These are phyloP conservation scores for Paecilomyces variotii DNA, from an alignment of 2,329 filamentous ascomycete species.

Conservation along the genomic window DNA sequence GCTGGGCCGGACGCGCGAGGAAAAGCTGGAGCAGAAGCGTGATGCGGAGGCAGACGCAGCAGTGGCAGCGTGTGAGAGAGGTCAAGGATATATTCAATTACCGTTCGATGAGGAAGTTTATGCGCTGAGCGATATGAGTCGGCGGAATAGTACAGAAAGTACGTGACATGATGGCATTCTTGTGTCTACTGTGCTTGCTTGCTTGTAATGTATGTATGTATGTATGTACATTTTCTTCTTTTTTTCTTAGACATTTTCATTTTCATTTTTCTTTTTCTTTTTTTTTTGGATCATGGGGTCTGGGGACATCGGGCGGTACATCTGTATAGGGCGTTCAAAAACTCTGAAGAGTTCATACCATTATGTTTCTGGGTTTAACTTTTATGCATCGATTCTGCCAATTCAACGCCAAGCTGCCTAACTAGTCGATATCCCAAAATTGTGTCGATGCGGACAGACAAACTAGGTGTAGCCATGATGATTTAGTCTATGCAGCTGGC, in stretches of 20 bases:
- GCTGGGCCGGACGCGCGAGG: background rate
- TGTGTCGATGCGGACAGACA: too few relatives aligned
- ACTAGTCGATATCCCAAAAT: too few relatives aligned
- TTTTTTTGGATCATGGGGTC: too few relatives aligned
- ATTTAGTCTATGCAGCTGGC: too few relatives aligned
- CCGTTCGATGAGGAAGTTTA: background rate
- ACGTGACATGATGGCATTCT: background rate
- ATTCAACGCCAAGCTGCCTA: too few relatives aligned
- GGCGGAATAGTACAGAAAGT: background rate
- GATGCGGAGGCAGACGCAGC: background rate
- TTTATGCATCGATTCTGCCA: too few relatives aligned
- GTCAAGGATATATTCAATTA: background rate
- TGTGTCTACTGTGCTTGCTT: background rate
- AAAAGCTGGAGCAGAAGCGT: background rate
- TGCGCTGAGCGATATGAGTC: background rate
- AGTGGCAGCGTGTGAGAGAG: background rate
- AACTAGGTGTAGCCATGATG: too few relatives aligned
- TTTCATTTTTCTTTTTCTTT: background rate
- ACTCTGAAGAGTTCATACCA: too few relatives aligned
- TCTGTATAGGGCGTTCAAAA: too few relatives aligned
- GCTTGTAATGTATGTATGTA: too few relatives aligned
- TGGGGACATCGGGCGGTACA: too few relatives aligned
- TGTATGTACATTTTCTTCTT: background rate
- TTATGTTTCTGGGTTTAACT: too few relatives aligned
- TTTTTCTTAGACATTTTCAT: background rate